phyloP scores from a whole-genome alignment of 805 yeast genomes.

The Tetrapisispora taiwanensis region DNA sequence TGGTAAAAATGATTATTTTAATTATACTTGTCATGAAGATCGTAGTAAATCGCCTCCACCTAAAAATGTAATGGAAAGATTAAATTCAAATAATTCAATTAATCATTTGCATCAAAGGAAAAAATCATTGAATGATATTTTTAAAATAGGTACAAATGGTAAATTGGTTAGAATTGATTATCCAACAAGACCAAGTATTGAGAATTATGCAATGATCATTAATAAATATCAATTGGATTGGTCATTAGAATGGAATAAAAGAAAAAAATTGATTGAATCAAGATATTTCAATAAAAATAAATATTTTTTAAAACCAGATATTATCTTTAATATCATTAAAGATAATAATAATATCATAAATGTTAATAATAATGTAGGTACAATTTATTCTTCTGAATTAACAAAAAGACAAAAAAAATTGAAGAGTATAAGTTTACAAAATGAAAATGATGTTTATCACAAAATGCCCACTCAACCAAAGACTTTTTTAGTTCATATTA shows the following conservation, averaged over 20 bases:
- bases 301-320: slow-evolving; percentile 16
- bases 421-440: slow-evolving; percentile 13
- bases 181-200: slow-evolving; percentile 26
- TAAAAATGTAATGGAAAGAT: not conserved
- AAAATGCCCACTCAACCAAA: slow-evolving; percentile 28
- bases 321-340: slow-evolving; percentile 4
- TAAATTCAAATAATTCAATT: not conserved
- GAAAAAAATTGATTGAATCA: slow-evolving; percentile 12
- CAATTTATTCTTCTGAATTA: slow-evolving; percentile 17
- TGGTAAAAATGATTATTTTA: not conserved
- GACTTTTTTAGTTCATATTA: slow-evolving; percentile 50
- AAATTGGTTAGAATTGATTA: slow-evolving; percentile 27
- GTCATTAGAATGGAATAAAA: slow-evolving; percentile 15
- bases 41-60: slow-evolving; percentile 8
- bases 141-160: slow-evolving; percentile 23
- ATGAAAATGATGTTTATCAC: slow-evolving; percentile 11
- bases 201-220: slow-evolving; percentile 24
- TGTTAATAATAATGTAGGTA: slow-evolving; percentile 3
- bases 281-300: slow-evolving; percentile 11
- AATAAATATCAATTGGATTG: slow-evolving; percentile 18
- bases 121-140: slow-evolving; percentile 8
- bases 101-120: not conserved
- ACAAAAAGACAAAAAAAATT: slow-evolving; percentile 19
- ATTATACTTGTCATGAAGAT: not conserved
- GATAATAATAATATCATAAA: slow-evolving; percentile 5